Evolutionary conservation across 441 rosid species (phyloP).

Genomic region (California macrophylla): DNA sequence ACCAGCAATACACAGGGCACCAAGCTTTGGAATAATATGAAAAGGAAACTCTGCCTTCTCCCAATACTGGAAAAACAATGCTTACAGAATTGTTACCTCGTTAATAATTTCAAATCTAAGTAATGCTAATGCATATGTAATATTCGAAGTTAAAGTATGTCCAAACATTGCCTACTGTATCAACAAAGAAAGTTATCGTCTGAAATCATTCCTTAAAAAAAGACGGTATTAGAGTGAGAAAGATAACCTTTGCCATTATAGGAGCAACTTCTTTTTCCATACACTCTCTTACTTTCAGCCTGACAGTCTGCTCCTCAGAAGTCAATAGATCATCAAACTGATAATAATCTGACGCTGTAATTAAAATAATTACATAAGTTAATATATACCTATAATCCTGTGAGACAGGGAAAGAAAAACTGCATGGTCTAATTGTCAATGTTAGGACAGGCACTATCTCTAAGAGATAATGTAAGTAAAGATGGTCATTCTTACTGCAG

Average conservation of each 20-base stretch:
- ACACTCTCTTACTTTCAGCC: conserved; percentile 56
- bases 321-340: conserved; percentile 65
- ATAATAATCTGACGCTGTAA: conserved; percentile 72
- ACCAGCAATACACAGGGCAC: conserved; percentile 51
- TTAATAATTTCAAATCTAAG: not conserved
- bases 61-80: conserved; percentile 55
- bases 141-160: not conserved
- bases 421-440: not conserved
- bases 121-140: not conserved
- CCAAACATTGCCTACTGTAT: not conserved
- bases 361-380: conserved; percentile 1
- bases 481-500: conserved; percentile 35
- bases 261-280: conserved; percentile 94
- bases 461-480: not conserved
- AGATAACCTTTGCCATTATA: conserved; percentile 55
- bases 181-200: not conserved
- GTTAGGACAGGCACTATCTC: not conserved
- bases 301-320: conserved; percentile 58
- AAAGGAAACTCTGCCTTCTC: conserved; percentile 98
- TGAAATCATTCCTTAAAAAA: not conserved
- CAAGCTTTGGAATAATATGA: conserved; percentile 67
- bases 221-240: conserved; percentile 5
- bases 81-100: conserved; percentile 2
- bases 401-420: not conserved
- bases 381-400: not conserved